A percentile compares a stretch with the other conserved stretches of the same genome.
Conservation (phyloP, 2,329 filamentous ascomycete species). For the Dryadomyces sulphureus region DNA sequence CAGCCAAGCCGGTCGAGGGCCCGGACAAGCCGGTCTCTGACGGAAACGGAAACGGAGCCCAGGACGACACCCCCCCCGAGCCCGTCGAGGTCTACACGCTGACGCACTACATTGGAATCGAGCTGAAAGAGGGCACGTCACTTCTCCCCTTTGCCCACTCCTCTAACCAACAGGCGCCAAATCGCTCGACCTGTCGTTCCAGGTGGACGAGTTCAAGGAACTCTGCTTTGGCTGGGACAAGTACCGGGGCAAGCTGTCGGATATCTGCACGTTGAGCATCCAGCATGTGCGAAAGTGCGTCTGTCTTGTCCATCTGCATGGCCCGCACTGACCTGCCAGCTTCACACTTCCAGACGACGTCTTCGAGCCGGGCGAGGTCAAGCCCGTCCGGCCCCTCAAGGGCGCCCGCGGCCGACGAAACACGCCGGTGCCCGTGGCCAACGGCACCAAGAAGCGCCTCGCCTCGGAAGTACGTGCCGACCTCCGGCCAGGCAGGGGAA, state of each 20-base stretch:
- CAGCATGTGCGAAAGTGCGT: constrained; percentile 76
- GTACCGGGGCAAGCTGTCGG: constrained; percentile 58
- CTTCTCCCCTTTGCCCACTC: too few species aligned
- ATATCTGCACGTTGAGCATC: constrained; percentile 48
- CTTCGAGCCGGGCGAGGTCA: constrained; percentile 65
- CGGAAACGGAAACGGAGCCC: constrained; percentile 15
- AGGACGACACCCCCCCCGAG: background rate
- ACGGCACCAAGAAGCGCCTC: constrained; percentile 31
- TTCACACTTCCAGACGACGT: constrained; percentile 81
- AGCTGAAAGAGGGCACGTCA: constrained; percentile 57
- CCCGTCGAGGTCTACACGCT: constrained; percentile 58
- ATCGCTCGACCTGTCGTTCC: constrained; percentile 62
- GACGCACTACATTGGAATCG: constrained; percentile 86
- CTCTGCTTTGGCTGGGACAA: constrained; percentile 62
- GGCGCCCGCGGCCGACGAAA: constrained; percentile 25
- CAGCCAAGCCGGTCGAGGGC: constrained; percentile 6
- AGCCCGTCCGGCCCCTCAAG: constrained; percentile 42
- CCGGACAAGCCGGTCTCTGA: background rate
- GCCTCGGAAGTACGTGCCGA: constrained; percentile 31
- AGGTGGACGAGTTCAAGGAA: constrained; percentile 78
- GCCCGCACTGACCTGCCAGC: constrained; percentile 28
- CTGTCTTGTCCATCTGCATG: background rate
- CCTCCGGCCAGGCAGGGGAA: too few species aligned
- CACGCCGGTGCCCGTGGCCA: constrained; percentile 22
- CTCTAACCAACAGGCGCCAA: constrained; percentile 40